Evolutionary conservation across 768 basidiomycete genomes (phyloP).

Genomic region (Suillus spraguei): DNA sequence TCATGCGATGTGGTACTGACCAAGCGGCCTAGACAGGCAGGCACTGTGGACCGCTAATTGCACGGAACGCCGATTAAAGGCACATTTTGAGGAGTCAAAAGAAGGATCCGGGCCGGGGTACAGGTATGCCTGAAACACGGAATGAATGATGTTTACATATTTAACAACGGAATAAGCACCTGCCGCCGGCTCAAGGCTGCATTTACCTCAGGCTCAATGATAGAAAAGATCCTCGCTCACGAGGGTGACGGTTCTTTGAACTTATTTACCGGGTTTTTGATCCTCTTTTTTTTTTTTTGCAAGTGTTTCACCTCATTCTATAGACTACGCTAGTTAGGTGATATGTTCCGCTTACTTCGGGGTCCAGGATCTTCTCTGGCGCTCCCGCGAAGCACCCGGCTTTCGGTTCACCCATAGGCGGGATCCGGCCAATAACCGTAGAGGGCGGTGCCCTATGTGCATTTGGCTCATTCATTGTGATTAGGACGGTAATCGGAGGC

Average conservation of each 20-base stretch:
- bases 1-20: background rate
- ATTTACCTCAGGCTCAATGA: background rate
- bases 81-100: background rate
- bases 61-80: background rate
- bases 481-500: background rate
- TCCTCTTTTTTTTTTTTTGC: constrained; percentile 14
- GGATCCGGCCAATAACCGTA: background rate
- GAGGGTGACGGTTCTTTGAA: constrained; percentile 5
- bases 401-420: background rate
- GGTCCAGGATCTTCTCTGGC: background rate
- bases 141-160: background rate
- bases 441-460: background rate
- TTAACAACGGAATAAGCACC: background rate
- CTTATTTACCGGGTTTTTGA: constrained; percentile 21
- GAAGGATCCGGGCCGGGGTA: background rate
- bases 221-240: background rate
- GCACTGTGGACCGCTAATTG: background rate
- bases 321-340: background rate
- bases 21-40: too few relatives aligned
- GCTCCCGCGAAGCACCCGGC: background rate
- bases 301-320: constrained; percentile 23
- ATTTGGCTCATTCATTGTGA: background rate
- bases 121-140: background rate
- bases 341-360: background rate
- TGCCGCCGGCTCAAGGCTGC: background rate